Conservation (phyloP, 2,329 filamentous ascomycete genomes). For the Paradendryphiella salina region DNA sequence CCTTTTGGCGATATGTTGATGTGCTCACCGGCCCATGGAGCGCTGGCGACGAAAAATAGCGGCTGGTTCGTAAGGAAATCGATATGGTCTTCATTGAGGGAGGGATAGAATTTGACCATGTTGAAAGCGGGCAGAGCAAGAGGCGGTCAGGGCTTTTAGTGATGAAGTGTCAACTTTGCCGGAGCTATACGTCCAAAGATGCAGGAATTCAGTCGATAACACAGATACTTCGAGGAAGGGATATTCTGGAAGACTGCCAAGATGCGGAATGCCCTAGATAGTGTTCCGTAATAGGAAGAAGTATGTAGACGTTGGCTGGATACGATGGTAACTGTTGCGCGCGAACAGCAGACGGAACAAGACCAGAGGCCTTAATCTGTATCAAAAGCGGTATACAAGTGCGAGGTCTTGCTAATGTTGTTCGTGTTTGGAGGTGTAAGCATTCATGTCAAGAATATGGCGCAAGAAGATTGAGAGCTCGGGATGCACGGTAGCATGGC, state of each 20-base stretch:
- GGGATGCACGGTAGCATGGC: constrained; percentile 6
- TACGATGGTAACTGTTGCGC: background rate
- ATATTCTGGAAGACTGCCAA: background rate
- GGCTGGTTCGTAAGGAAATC: constrained; percentile 69
- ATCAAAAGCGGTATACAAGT: background rate
- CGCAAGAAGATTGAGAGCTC: constrained; percentile 5
- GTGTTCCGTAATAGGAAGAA: background rate
- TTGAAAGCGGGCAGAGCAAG: constrained; percentile 3
- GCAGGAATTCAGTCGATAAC: background rate
- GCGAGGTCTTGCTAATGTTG: background rate
- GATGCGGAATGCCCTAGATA: background rate
- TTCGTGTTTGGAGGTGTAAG: background rate
- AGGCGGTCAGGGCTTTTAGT: constrained; percentile 5
- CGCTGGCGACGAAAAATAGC: constrained; percentile 75
- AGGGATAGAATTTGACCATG: constrained; percentile 64
- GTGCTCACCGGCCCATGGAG: constrained; percentile 68
- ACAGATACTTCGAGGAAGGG: too few relatives aligned
- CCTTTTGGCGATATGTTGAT: constrained; percentile 80
- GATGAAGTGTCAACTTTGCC: background rate
- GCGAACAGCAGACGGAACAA: background rate
- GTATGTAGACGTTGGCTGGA: background rate
- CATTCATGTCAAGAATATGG: background rate
- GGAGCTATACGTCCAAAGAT: background rate
- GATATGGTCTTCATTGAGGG: constrained; percentile 59
- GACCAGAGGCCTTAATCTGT: background rate